These are phyloP conservation scores for Allantophomopsis cytisporea DNA, from an alignment of 2,329 filamentous ascomycete genomes.

Conservation along the genomic window DNA sequence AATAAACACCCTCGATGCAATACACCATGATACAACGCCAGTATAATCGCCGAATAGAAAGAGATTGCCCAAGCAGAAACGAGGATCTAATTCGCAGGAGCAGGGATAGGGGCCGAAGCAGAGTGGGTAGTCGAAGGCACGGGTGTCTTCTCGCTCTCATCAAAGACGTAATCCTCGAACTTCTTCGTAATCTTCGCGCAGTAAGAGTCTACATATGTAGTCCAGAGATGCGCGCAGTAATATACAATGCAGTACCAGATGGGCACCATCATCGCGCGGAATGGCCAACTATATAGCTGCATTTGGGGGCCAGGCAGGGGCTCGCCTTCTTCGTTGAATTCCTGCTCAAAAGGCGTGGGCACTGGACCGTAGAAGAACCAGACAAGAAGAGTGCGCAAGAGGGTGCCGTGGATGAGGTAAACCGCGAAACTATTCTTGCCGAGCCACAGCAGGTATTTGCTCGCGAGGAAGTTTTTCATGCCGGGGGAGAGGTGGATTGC, in stretches of 20 bases:
- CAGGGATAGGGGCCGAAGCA: too few species aligned
- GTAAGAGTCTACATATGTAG: constrained; percentile 36
- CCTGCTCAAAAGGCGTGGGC: constrained; percentile 12
- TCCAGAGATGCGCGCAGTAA: constrained; percentile 33
- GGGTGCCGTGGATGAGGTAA: constrained; percentile 44
- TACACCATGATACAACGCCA: too few species aligned
- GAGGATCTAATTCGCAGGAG: too few species aligned
- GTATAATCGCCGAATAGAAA: too few species aligned
- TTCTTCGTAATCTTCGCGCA: constrained; percentile 28
- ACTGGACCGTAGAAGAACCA: constrained; percentile 39
- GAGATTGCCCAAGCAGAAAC: too few species aligned
- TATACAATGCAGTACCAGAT: constrained; percentile 34
- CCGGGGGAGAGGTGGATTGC: constrained; percentile 33
- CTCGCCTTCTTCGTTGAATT: constrained; percentile 17
- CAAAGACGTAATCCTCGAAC: constrained; percentile 12
- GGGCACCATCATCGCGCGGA: constrained; percentile 24
- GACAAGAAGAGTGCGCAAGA: constrained; percentile 40
- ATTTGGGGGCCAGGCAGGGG: constrained; percentile 14
- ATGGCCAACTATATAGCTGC: constrained; percentile 9
- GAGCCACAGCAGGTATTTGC: constrained; percentile 38
- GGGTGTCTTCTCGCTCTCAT: neutral
- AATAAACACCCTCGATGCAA: too few species aligned
- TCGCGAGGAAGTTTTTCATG: constrained; percentile 34
- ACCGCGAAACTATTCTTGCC: constrained; percentile 46
- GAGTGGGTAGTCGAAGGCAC: neutral